A percentile compares a stretch with the other conserved stretches of the same genome.
These are phyloP conservation scores for Cyberlindnera misumaiensis DNA, from an alignment of 805 yeast genomes.

Conservation along the genomic window DNA sequence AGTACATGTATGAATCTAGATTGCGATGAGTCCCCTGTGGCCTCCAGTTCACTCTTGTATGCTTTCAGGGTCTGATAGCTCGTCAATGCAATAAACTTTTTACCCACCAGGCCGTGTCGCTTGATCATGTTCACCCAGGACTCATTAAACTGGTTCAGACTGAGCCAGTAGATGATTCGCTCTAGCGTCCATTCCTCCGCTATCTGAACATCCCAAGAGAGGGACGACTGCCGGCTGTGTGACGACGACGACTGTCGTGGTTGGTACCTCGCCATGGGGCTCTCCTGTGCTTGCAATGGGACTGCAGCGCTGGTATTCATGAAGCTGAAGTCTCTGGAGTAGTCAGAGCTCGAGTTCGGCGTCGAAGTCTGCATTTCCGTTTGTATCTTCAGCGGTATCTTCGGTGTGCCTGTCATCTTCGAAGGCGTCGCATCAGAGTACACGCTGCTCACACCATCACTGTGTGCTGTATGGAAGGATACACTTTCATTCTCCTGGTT, in stretches of 20 bases:
- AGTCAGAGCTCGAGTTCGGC: constrained; percentile 4
- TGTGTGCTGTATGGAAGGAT: constrained; percentile 19
- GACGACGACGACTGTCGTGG: constrained; percentile 7
- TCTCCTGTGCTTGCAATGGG: background rate
- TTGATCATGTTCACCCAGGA: constrained; percentile 68
- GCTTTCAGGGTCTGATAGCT: constrained; percentile 55
- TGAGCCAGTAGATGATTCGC: constrained; percentile 66
- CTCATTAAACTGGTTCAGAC: constrained; percentile 56
- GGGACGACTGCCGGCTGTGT: constrained; percentile 21
- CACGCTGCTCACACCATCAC: constrained; percentile 7
- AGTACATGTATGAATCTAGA: constrained; percentile 49
- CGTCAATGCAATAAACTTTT: constrained; percentile 56
- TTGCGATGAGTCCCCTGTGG: constrained; percentile 44
- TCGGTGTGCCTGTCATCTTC: constrained; percentile 10
- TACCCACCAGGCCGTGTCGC: constrained; percentile 51
- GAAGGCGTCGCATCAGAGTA: constrained; percentile 19
- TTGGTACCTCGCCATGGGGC: constrained; percentile 7
- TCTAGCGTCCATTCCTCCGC: constrained; percentile 66
- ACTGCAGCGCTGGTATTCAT: constrained; percentile 16
- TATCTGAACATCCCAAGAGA: constrained; percentile 44
- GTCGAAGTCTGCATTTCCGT: constrained; percentile 12
- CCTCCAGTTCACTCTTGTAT: constrained; percentile 32
- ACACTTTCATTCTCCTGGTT: constrained; percentile 1
- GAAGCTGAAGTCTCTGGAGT: constrained; percentile 20
- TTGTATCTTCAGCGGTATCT: constrained; percentile 10